phyloP scores from a whole-genome alignment of 495 filamentous ascomycete species.

The Cladorrhinum samala region DNA sequence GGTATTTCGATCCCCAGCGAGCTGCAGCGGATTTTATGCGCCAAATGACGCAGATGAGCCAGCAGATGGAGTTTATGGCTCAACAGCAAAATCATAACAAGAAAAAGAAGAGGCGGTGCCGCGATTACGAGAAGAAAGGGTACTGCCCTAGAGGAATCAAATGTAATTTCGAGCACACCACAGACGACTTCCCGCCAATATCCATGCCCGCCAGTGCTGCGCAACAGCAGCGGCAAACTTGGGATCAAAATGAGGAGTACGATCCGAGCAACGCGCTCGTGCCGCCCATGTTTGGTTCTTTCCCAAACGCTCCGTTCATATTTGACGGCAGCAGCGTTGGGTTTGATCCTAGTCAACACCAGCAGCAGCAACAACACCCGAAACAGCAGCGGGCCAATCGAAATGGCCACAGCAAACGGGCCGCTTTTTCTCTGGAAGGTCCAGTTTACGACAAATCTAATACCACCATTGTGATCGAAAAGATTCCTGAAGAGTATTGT shows the following conservation, averaged over 20 bases:
- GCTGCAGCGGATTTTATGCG: conserved; percentile 59
- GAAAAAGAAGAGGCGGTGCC: conserved; percentile 53
- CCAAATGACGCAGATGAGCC: conserved; percentile 29
- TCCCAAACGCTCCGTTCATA: conserved; percentile 1
- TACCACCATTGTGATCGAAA: conserved; percentile 81
- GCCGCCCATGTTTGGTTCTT: conserved; percentile 12
- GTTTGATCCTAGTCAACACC: conserved; percentile 2
- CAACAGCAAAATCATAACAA: conserved; percentile 24
- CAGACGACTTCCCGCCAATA: conserved; percentile 14
- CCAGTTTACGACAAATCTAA: conserved; percentile 68
- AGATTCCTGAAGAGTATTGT: conserved; percentile 85
- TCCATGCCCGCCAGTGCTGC: too few species aligned
- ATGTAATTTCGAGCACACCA: conserved; percentile 80
- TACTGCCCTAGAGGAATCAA: conserved; percentile 66
- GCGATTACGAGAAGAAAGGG: conserved; percentile 83
- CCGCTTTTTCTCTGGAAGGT: conserved; percentile 65
- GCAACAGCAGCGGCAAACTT: conserved; percentile 15
- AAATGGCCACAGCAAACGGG: conserved; percentile 34
- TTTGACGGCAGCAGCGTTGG: conserved; percentile 2
- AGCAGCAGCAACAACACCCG: conserved; percentile 18
- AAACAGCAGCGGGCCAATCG: conserved; percentile 19
- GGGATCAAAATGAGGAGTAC: conserved; percentile 54
- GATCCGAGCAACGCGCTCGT: conserved; percentile 62
- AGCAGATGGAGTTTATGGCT: conserved; percentile 49
- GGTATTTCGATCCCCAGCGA: conserved; percentile 50